Conservation (phyloP, 345 rosid species). For the Conringia planisiliqua region DNA sequence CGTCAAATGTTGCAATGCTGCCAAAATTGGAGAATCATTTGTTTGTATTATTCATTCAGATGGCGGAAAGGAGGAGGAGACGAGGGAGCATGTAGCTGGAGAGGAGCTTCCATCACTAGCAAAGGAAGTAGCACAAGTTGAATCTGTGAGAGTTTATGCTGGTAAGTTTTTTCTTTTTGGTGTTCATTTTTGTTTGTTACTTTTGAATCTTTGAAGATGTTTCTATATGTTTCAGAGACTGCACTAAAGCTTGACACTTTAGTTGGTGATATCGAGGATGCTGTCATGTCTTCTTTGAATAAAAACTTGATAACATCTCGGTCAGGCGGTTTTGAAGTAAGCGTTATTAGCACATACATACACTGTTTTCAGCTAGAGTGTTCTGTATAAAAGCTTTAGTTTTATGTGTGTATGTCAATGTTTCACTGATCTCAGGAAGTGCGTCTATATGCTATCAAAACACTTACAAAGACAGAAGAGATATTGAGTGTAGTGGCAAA, state of each 20-base stretch:
- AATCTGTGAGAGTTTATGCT: slow-evolving; percentile 75
- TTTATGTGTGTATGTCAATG: not conserved
- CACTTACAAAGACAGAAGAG: slow-evolving; percentile 65
- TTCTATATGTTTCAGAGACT: slow-evolving; percentile 59
- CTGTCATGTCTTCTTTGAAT: slow-evolving; percentile 63
- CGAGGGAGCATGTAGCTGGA: slow-evolving; percentile 45
- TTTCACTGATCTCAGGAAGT: slow-evolving; percentile 47
- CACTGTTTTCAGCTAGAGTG: not conserved
- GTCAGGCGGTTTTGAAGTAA: slow-evolving; percentile 56
- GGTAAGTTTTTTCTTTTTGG: slow-evolving; percentile 41
- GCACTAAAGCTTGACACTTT: slow-evolving; percentile 77
- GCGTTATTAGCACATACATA: slow-evolving; percentile 8
- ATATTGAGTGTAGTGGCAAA: slow-evolving; percentile 54
- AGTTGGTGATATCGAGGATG: slow-evolving; percentile 92
- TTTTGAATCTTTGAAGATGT: not conserved
- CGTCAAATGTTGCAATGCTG: not conserved
- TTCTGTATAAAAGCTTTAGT: not conserved
- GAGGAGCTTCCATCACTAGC: slow-evolving; percentile 80
- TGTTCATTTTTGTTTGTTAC: not conserved
- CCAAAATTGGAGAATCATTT: not conserved
- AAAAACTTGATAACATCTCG: slow-evolving; percentile 52
- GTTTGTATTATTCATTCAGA: slow-evolving; percentile 17
- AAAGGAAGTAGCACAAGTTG: slow-evolving; percentile 87
- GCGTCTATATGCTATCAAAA: slow-evolving; percentile 53
- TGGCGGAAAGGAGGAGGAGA: slow-evolving; percentile 38